Percentiles rank a stretch among this genome's conserved stretches.
phyloP scores from a whole-genome alignment of 164 flowering plant species.

The Aristolochia contorta region DNA sequence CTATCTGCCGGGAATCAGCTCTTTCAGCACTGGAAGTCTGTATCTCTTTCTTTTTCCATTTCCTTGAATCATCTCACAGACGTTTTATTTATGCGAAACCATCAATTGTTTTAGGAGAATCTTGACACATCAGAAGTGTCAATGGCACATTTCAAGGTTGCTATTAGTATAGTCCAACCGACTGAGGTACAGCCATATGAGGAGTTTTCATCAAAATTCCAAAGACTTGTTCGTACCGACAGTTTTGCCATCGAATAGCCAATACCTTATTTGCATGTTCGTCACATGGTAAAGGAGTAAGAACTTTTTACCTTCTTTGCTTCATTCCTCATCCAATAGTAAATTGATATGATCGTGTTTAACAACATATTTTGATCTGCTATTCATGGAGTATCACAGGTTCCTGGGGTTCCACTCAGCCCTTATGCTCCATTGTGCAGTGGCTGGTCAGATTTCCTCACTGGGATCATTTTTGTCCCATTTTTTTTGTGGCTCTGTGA shows the following conservation, averaged over 20 bases:
- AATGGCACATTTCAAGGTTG: conserved; percentile 62
- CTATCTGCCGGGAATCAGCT: conserved; percentile 72
- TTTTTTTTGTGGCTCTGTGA: too few relatives aligned
- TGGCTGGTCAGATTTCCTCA: too few relatives aligned
- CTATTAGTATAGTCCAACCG: conserved; percentile 46
- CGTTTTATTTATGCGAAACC: not conserved
- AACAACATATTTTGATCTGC: too few relatives aligned
- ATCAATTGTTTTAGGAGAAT: conserved; percentile 42
- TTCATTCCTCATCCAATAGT: too few relatives aligned
- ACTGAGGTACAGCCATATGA: conserved; percentile 40
- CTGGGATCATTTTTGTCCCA: too few relatives aligned
- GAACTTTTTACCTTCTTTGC: too few relatives aligned
- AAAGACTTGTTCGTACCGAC: conserved; percentile 46
- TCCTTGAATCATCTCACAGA: not conserved
- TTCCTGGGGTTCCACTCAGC: too few relatives aligned
- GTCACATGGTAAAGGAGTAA: too few relatives aligned
- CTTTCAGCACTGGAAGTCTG: conserved; percentile 63
- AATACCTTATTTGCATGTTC: too few relatives aligned
- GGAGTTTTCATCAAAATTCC: conserved; percentile 50
- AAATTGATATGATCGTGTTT: too few relatives aligned
- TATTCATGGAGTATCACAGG: too few relatives aligned
- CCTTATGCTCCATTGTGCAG: too few relatives aligned
- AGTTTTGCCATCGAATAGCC: conserved; percentile 6
- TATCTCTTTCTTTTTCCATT: conserved; percentile 6
- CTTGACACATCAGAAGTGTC: conserved; percentile 43